A percentile compares a stretch with the other conserved stretches of the same genome.
phyloP scores from a whole-genome alignment of 192 early-diverging fungal species.

The Rhizoclosmatium sp. region DNA sequence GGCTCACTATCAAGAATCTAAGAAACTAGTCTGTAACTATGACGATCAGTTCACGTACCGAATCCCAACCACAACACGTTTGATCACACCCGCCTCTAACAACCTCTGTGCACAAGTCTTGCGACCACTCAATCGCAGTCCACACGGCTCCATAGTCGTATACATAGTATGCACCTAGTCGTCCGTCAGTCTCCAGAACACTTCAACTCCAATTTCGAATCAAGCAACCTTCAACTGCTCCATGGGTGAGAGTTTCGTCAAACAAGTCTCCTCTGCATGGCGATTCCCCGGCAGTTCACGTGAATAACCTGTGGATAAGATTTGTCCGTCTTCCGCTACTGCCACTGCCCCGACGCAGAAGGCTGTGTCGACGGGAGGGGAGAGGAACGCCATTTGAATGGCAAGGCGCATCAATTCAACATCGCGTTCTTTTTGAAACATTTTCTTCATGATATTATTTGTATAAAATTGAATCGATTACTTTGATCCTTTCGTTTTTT shows the following conservation, averaged over 20 bases:
- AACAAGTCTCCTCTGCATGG: constrained; percentile 92
- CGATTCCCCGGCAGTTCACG: constrained; percentile 96
- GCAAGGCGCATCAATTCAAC: constrained; percentile 74
- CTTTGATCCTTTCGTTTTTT: too few relatives aligned
- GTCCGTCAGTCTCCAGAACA: constrained; percentile 44
- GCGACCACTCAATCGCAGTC: constrained; percentile 73
- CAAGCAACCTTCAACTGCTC: constrained; percentile 34
- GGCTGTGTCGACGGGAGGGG: constrained; percentile 77
- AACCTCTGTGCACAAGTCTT: constrained; percentile 79
- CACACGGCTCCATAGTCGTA: constrained; percentile 98
- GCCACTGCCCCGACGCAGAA: constrained; percentile 95
- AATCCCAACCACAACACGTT: constrained; percentile 84
- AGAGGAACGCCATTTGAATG: constrained; percentile 82
- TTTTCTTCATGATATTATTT: not conserved
- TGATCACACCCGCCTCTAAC: constrained; percentile 67
- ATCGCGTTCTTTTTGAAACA: not conserved
- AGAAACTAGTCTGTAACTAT: not conserved
- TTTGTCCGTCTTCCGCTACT: constrained; percentile 44
- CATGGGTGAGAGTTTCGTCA: constrained; percentile 71
- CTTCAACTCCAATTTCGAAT: not conserved
- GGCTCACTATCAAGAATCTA: not conserved
- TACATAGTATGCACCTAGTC: constrained; percentile 64
- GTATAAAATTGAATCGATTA: not conserved
- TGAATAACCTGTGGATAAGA: constrained; percentile 88
- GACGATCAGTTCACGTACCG: not conserved